Conservation (phyloP, 2,329 filamentous ascomycete genomes). For the Bipolaris oryzae region DNA sequence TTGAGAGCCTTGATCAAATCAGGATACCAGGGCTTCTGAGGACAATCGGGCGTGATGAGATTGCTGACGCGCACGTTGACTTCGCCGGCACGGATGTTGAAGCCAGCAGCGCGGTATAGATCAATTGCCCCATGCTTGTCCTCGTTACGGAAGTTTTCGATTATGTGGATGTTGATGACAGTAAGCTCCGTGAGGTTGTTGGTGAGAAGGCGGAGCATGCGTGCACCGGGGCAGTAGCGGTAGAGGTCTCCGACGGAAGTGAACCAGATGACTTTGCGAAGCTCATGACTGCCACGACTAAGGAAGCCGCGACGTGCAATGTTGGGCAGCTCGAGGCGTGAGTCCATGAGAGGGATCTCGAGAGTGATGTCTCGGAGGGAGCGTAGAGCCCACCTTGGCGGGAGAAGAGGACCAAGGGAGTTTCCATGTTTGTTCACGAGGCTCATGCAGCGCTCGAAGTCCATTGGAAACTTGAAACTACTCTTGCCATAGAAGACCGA, state of each 20-base stretch:
- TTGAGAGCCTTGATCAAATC: background rate
- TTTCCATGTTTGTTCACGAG: background rate
- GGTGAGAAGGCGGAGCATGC: conserved; percentile 16
- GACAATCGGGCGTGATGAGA: background rate
- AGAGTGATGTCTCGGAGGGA: conserved; percentile 13
- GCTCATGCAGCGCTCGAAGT: background rate
- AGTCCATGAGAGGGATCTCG: conserved; percentile 15
- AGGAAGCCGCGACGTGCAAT: background rate
- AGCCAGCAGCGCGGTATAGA: conserved; percentile 8
- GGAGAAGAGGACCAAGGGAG: background rate
- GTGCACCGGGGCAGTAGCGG: conserved; percentile 16
- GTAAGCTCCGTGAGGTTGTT: conserved; percentile 3
- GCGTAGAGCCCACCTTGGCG: background rate
- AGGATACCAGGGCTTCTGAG: background rate
- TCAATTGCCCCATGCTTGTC: background rate
- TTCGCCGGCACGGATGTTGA: conserved; percentile 14
- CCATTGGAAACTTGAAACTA: conserved; percentile 4
- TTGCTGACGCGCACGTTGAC: conserved; percentile 7
- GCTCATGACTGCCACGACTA: too few relatives aligned
- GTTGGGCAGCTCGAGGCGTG: background rate
- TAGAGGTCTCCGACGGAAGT: conserved; percentile 10
- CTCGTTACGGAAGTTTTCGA: conserved; percentile 2
- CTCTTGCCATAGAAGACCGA: conserved; percentile 19
- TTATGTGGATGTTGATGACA: conserved; percentile 16
- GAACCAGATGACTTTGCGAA: background rate